Percentiles rank a stretch among this genome's conserved stretches.
Conservation (phyloP, 768 basidiomycete species). For the Calocybe indica region DNA sequence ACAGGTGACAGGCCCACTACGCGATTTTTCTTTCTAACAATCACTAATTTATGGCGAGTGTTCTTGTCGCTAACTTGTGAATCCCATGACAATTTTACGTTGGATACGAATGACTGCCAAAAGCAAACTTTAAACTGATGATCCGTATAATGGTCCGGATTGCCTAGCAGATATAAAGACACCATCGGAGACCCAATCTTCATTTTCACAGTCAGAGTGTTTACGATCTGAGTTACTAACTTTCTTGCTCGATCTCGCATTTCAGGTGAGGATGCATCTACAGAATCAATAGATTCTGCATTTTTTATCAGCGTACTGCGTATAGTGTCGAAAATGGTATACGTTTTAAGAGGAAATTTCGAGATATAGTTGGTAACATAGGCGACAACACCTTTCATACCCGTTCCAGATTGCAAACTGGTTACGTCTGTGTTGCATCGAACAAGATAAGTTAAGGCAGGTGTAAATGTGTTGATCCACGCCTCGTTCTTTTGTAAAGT, state of each 20-base stretch:
- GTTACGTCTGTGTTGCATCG: constrained; percentile 29
- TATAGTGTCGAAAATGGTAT: constrained; percentile 24
- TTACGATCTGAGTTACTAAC: constrained; percentile 30
- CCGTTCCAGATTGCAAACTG: constrained; percentile 26
- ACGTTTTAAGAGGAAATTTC: constrained; percentile 24
- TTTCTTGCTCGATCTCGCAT: constrained; percentile 4
- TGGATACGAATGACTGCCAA: constrained; percentile 25
- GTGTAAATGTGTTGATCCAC: constrained; percentile 25
- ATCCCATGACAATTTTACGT: constrained; percentile 13
- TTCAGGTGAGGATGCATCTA: too few relatives aligned
- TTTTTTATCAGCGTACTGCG: constrained; percentile 15
- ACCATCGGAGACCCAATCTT: constrained; percentile 34
- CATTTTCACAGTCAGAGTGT: constrained; percentile 24
- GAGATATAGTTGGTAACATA: constrained; percentile 31
- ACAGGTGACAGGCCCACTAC: constrained; percentile 18
- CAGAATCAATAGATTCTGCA: constrained; percentile 10
- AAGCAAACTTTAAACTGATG: constrained; percentile 25
- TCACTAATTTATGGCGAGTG: constrained; percentile 13
- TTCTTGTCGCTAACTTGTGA: constrained; percentile 2
- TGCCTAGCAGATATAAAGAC: constrained; percentile 23
- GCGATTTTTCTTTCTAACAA: constrained; percentile 10
- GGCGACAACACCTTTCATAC: constrained; percentile 14
- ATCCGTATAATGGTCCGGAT: constrained; percentile 33
- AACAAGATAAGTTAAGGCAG: constrained; percentile 19
- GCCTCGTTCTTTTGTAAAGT: constrained; percentile 20